phyloP scores from a whole-genome alignment of 2,329 filamentous ascomycete species.

The Fusarium sp. region DNA sequence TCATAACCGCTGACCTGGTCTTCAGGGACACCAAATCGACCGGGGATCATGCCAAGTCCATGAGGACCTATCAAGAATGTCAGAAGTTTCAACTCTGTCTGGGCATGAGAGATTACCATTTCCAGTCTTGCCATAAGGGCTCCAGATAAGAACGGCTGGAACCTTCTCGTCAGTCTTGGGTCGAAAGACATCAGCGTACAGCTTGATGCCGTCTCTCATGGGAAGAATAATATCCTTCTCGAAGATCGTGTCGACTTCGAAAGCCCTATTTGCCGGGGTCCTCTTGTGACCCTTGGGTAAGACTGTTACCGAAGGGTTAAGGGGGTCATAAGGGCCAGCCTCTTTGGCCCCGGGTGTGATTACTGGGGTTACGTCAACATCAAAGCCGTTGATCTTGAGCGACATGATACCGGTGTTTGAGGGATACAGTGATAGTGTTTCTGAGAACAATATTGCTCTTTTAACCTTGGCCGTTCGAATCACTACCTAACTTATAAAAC shows the following conservation, averaged over 20 bases:
- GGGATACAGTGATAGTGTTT: not conserved
- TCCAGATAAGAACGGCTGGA: slow-evolving; percentile 2
- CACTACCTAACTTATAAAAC: not conserved
- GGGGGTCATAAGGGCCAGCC: not conserved
- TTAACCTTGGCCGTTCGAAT: not conserved
- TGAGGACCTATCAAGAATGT: not conserved
- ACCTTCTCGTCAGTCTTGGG: not conserved
- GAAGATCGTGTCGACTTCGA: slow-evolving; percentile 3
- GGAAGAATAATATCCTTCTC: slow-evolving; percentile 8
- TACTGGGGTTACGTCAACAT: not conserved
- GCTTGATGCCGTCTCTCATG: slow-evolving; percentile 8
- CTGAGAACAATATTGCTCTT: not conserved
- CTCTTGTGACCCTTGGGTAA: not conserved
- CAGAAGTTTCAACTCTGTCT: accelerated
- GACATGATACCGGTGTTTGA: not conserved
- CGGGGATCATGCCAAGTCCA: slow-evolving; percentile 2
- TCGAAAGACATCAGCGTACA: slow-evolving; percentile 6
- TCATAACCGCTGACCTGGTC: slow-evolving; percentile 1
- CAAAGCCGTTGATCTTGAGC: not conserved
- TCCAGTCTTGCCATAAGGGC: slow-evolving; percentile 15
- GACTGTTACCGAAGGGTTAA: not conserved
- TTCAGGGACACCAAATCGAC: slow-evolving; percentile 6
- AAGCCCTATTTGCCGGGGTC: not conserved
- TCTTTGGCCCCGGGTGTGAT: slow-evolving; percentile 5
- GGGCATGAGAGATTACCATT: not conserved